Evolutionary conservation across 2,329 filamentous ascomycete species (phyloP), one percentile per base, ranked within the genome.

Genomic region (Zymoseptoria ardabiliae): DNA sequence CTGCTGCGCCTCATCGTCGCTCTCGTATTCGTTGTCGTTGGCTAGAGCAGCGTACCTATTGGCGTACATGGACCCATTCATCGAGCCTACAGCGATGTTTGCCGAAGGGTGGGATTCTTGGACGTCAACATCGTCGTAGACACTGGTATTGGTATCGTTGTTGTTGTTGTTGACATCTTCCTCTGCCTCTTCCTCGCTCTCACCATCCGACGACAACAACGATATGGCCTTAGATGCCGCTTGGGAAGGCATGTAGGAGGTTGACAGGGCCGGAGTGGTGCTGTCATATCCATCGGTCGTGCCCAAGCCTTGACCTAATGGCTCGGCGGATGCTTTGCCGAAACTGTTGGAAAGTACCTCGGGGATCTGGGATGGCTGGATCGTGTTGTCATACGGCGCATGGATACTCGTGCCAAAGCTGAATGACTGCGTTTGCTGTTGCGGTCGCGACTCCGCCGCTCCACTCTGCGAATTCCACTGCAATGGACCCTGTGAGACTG

Each of bases 121-220:
- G 10, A n/a, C 22, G 22, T 25, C 51, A n/a, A 23, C 22, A 22
- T 56, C 50, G 3, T 54, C 54, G 19, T 30, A 21, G 23, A 41
- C 50, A 22, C 50, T 48, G 28, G 28, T 28, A n/a, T 53, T 28
- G 22, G 28, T 28, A 19, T 28, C 51, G 51, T 53, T 53, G 22
- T 28, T n/a, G 51, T 53, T 53, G 22, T 28, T n/a, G 22, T n/a
- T 23, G 20, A 5, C 8, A 9, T 23, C 53, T 30, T 25, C 22
- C 20, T 25, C 22, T 8, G 25, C 48, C 21, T 13, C 11, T 17
- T 59, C 56, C n/a, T 58, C 61, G 22, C 25, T 11, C 50, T 61
- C 65, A 30, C 64, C 63, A 50, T 66, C 65, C 11, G 67, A 67
- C 10, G 67, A 67, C 7, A 68, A 21, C 20, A 67, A 58, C 23